phyloP scores from a whole-genome alignment of 768 basidiomycete genomes.

The Cystoderma amianthinum region DNA sequence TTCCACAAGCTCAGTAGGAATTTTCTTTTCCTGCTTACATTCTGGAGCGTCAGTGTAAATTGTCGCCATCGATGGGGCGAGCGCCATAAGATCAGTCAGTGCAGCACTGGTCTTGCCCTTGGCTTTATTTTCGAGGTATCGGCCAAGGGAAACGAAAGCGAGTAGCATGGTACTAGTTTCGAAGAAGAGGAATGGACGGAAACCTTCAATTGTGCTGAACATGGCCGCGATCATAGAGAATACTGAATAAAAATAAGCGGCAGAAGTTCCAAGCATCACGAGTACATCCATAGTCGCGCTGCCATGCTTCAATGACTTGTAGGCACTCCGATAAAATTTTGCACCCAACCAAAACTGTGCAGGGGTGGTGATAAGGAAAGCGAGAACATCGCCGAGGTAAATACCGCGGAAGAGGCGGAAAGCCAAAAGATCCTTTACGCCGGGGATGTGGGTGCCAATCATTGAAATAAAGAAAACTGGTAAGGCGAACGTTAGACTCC shows the following conservation, averaged over 20 bases:
- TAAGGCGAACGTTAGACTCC: slow-evolving; percentile 71
- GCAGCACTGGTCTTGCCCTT: slow-evolving; percentile 97
- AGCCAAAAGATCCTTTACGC: slow-evolving; percentile 45
- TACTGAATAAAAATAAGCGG: slow-evolving; percentile 89
- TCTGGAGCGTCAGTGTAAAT: slow-evolving; percentile 85
- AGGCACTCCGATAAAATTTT: slow-evolving; percentile 86
- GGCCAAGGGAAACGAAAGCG: slow-evolving; percentile 92
- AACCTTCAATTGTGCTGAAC: slow-evolving; percentile 57
- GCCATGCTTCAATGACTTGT: slow-evolving; percentile 84
- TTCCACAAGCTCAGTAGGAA: slow-evolving; percentile 92
- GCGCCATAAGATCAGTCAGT: slow-evolving; percentile 92
- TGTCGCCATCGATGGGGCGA: slow-evolving; percentile 91
- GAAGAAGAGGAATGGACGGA: slow-evolving; percentile 87
- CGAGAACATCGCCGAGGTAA: slow-evolving; percentile 76
- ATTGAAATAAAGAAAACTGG: slow-evolving; percentile 95
- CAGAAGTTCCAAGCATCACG: slow-evolving; percentile 89
- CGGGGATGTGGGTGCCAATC: slow-evolving; percentile 66
- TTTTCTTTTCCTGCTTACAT: slow-evolving; percentile 81
- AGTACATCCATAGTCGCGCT: slow-evolving; percentile 98
- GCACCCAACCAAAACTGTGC: slow-evolving; percentile 89
- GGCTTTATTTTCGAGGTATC: slow-evolving; percentile 93
- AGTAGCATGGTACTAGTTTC: slow-evolving; percentile 99
- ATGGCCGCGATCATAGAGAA: slow-evolving; percentile 58
- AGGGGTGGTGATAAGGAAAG: slow-evolving; percentile 76
- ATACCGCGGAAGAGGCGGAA: slow-evolving; percentile 55